Conservation (phyloP, 2,329 filamentous ascomycete genomes). For the Ilyonectria robusta region DNA sequence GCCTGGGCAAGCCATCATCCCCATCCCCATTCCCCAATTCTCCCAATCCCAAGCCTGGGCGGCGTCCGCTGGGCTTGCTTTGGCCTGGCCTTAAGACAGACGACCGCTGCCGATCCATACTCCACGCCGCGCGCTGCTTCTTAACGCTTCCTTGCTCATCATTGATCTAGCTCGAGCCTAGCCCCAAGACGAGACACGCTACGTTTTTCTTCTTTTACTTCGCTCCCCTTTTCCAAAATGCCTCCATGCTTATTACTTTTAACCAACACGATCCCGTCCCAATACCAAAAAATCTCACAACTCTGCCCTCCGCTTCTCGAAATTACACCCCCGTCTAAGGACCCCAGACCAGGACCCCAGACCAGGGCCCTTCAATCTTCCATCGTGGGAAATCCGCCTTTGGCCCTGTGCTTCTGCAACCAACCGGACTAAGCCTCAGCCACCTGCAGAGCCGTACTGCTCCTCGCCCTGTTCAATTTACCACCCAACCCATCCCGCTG, state of each 20-base stretch:
- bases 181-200: not conserved
- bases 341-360: conserved; percentile 28
- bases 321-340: conserved; percentile 3
- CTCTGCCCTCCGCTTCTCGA: too few species aligned
- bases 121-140: conserved; percentile 18
- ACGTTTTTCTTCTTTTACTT: not conserved
- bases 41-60: conserved; percentile 17
- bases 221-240: conserved; percentile 6
- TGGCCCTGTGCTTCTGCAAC: conserved; percentile 37
- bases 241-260: too few species aligned
- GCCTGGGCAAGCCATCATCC: too few species aligned
- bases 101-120: conserved; percentile 28
- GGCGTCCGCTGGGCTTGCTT: conserved; percentile 7
- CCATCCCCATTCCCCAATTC: too few species aligned
- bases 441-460: conserved; percentile 42
- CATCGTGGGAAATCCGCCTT: conserved; percentile 21
- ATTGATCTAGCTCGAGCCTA: conserved; percentile 13
- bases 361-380: conserved; percentile 41
- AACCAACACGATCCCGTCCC: too few species aligned
- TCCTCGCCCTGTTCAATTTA: conserved; percentile 40
- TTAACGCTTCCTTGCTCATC: conserved; percentile 16
- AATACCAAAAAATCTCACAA: too few species aligned
- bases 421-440: conserved; percentile 47
- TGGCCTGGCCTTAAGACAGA: conserved; percentile 23
- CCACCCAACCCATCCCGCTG: conserved; percentile 21